Evolutionary conservation across 192 early-diverging fungal species (phyloP), one percentile per base, ranked within the genome.

Genomic region (Coemansia guatemalensis): DNA sequence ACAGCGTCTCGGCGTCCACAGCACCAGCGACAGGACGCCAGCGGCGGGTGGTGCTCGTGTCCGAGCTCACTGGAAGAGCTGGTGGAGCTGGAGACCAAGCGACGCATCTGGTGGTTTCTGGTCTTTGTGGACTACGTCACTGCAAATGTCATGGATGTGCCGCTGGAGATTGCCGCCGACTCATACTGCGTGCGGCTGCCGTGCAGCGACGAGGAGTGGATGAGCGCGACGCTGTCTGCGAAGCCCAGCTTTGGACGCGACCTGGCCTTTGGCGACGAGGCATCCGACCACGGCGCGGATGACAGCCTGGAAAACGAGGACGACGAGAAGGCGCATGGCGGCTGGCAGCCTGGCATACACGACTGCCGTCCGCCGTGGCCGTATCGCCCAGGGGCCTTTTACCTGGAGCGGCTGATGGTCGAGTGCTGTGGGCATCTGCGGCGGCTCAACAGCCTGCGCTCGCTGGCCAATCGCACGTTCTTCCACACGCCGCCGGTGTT

Each of bases 91-190:
- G 78, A 81, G 58, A 74, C 72, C 2, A 71, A 68, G 65, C 71
- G 78, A 0, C 68, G 78, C 8, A 74, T 81, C 58, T 81, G 78
- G 78, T 81, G 78, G 78, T 81, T 74, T 60, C 58, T 81, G 25
- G 78, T 81, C 5, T 81, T 74, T 64, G 78, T 81, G 29, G 78
- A 81, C 65, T 81, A 81, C 55, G 74, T 81, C 22, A 81, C 78
- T 2, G 78, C 78, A 47, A 81, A 74, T 41, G 78, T 81, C n/a
- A 81, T 81, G 78, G 71, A 81, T 25, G 73, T 81, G 58, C 78
- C 78, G 21, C 50, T 81, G 39, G 78, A 81, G 65, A 74, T 81
- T 22, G 68, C 78, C 62, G 69, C 73, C 5, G 78, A 81, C 47
- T 81, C 78, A 17, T 81, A 75, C 52, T 81, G 78, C 62, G 78